These are phyloP conservation scores for Fusarium duplospermum DNA, from an alignment of 2,329 filamentous ascomycete species.

Conservation along the genomic window DNA sequence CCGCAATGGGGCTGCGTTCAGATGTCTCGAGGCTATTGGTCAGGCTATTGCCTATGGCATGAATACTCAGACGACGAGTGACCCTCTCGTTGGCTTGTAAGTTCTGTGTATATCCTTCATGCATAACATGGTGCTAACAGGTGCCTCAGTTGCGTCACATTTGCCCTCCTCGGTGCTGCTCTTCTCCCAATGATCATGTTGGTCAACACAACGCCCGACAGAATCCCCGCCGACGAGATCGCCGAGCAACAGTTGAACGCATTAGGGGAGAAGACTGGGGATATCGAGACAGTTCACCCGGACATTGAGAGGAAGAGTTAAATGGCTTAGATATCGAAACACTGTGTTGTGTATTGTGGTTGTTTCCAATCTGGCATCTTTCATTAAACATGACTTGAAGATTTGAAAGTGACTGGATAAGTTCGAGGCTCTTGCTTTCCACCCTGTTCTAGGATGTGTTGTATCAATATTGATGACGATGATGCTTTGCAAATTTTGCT, in stretches of 20 bases:
- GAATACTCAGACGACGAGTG: constrained; percentile 53
- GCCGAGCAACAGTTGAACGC: constrained; percentile 48
- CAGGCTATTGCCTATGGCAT: constrained; percentile 56
- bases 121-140: neutral
- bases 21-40: constrained; percentile 54
- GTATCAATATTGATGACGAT: neutral
- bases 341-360: neutral
- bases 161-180: constrained; percentile 51
- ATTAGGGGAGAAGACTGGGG: neutral
- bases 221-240: constrained; percentile 54
- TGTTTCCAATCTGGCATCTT: neutral
- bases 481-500: neutral
- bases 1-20: constrained; percentile 55
- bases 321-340: neutral
- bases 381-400: neutral
- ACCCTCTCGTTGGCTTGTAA: constrained; percentile 54
- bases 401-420: neutral
- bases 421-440: neutral
- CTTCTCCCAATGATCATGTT: constrained; percentile 52
- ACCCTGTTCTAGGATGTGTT: neutral
- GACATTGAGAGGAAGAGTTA: neutral
- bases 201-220: constrained; percentile 54
- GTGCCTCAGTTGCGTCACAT: constrained; percentile 50
- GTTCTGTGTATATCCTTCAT: constrained; percentile 22
- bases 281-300: neutral